phyloP scores from a whole-genome alignment of 495 filamentous ascomycete species.

The Hypoxylon cercidicola region DNA sequence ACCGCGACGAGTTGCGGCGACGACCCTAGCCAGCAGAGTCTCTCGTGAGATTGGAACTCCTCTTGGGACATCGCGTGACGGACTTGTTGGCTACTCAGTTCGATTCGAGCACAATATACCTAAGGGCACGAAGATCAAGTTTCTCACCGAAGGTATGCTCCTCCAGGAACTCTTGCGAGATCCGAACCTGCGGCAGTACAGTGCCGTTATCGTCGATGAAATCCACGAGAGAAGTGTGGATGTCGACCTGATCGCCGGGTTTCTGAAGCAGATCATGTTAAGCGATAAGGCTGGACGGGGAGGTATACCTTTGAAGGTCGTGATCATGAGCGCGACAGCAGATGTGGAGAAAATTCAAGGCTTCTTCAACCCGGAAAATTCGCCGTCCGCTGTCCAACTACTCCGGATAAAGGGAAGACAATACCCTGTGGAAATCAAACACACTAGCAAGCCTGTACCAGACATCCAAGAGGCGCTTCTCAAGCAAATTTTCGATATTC shows the following conservation, averaged over 20 bases:
- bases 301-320: constrained; percentile 81
- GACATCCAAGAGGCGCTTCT: constrained; percentile 87
- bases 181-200: constrained; percentile 83
- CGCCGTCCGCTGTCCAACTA: constrained; percentile 49
- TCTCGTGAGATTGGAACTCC: constrained; percentile 90
- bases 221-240: constrained; percentile 98
- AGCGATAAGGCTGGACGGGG: constrained; percentile 69
- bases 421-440: constrained; percentile 82
- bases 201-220: constrained; percentile 92
- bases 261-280: constrained; percentile 77
- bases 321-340: constrained; percentile 97
- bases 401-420: constrained; percentile 90
- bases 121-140: constrained; percentile 82
- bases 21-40: constrained; percentile 89
- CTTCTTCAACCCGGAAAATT: constrained; percentile 69
- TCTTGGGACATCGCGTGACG: constrained; percentile 65
- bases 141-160: constrained; percentile 95
- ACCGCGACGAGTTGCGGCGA: constrained; percentile 91
- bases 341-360: constrained; percentile 79
- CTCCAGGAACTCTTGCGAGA: constrained; percentile 93
- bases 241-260: constrained; percentile 89
- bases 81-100: constrained; percentile 86
- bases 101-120: constrained; percentile 88
- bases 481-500: constrained; percentile 87
- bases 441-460: constrained; percentile 78